Conservation (phyloP, 257 asterid genomes). For the Fraxinus excelsior region DNA sequence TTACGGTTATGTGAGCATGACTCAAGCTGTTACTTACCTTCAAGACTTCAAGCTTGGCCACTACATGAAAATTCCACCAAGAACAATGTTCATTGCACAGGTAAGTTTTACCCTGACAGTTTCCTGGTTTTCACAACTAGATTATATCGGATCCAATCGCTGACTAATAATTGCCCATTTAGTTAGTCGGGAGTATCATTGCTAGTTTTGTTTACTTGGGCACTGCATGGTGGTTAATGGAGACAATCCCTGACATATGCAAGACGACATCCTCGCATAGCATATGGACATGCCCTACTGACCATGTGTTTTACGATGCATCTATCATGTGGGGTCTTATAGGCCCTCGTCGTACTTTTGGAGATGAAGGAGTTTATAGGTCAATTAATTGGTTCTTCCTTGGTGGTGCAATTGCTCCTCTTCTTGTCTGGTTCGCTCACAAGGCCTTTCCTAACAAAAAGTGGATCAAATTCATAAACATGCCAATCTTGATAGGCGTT, state of each 20-base stretch:
- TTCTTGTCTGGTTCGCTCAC: slow-evolving; percentile 68
- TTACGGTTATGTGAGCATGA: slow-evolving; percentile 91
- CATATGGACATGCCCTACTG: slow-evolving; percentile 83
- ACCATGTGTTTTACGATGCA: slow-evolving; percentile 82
- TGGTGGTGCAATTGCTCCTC: slow-evolving; percentile 75
- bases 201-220: slow-evolving; percentile 65
- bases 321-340: slow-evolving; percentile 87
- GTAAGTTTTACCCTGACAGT: slow-evolving; percentile 20
- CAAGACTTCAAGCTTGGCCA: slow-evolving; percentile 97
- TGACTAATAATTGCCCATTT: too few relatives aligned
- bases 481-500: slow-evolving; percentile 76
- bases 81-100: slow-evolving; percentile 97
- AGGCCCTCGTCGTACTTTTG: slow-evolving; percentile 78
- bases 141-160: too few relatives aligned
- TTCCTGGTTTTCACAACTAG: too few relatives aligned
- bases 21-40: slow-evolving; percentile 76
- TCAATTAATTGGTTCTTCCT: slow-evolving; percentile 80
- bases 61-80: slow-evolving; percentile 93
- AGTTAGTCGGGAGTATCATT: slow-evolving; percentile 74
- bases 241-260: slow-evolving; percentile 67
- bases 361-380: slow-evolving; percentile 65
- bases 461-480: slow-evolving; percentile 71
- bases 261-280: slow-evolving; percentile 39
- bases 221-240: slow-evolving; percentile 93
- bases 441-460: slow-evolving; percentile 65